Evolutionary conservation across 2,329 filamentous ascomycete genomes (phyloP).

Genomic region (Sporothrix brunneoviolacea): DNA sequence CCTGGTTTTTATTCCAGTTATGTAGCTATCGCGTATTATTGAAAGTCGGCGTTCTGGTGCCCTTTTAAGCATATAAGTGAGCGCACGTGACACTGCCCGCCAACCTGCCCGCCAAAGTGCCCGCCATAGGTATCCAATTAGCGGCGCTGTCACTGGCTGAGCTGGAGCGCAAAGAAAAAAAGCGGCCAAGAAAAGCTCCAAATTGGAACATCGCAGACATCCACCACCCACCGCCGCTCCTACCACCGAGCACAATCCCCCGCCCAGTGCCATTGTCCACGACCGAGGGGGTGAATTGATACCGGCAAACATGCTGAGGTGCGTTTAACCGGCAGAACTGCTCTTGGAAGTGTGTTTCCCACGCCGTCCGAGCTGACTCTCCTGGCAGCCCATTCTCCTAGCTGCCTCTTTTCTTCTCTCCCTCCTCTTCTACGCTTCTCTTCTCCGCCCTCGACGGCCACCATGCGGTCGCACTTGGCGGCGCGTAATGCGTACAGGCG

Average conservation of each 20-base stretch:
- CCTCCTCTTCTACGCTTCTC: neutral
- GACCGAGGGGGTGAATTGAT: neutral
- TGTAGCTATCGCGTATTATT: neutral
- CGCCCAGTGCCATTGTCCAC: neutral
- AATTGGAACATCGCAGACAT: too few relatives aligned
- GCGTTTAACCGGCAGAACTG: neutral
- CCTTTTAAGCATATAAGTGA: neutral
- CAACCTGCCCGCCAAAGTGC: too few relatives aligned
- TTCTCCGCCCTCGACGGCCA: slow-evolving; percentile 13
- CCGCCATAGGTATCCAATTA: too few relatives aligned
- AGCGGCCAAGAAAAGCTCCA: too few relatives aligned
- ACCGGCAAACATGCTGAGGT: slow-evolving; percentile 10
- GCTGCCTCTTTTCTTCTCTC: neutral
- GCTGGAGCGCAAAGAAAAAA: too few relatives aligned
- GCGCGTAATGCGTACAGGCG: slow-evolving; percentile 52
- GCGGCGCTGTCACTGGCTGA: too few relatives aligned
- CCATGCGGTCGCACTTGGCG: slow-evolving; percentile 53
- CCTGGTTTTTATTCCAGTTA: too few relatives aligned
- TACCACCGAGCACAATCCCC: neutral
- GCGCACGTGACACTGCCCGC: too few relatives aligned
- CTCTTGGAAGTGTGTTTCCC: too few relatives aligned
- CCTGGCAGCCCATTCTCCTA: neutral
- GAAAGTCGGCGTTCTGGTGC: neutral
- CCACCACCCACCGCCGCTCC: too few relatives aligned
- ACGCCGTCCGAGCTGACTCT: neutral